Conservation (phyloP, 225 moss, liverwort and hornwort genomes). For the Lunularia cruciata region DNA sequence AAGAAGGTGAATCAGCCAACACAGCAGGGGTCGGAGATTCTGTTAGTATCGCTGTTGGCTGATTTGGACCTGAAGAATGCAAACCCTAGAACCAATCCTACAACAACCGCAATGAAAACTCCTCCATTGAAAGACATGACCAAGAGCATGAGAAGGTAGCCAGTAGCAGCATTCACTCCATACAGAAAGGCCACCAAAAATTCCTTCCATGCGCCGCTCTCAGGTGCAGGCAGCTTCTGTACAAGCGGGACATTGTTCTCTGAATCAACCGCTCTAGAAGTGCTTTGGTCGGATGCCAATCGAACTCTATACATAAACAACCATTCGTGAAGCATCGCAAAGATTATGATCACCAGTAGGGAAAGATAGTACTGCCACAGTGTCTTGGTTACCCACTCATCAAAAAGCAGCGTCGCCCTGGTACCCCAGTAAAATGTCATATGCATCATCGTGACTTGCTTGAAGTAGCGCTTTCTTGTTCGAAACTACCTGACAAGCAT, state of each 20-base stretch:
- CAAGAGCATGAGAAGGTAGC: conserved; percentile 63
- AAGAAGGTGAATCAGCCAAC: conserved; percentile 14
- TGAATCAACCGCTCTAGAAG: conserved; percentile 7
- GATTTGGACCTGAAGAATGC: conserved; percentile 37
- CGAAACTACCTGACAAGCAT: not conserved
- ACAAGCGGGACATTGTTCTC: conserved; percentile 37
- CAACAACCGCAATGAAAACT: conserved; percentile 51
- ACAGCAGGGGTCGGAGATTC: conserved; percentile 34
- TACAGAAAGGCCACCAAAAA: conserved; percentile 39
- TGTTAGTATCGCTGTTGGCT: conserved; percentile 16
- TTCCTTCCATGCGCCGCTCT: conserved; percentile 6
- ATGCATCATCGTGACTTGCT: conserved; percentile 74
- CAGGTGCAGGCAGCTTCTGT: conserved; percentile 21
- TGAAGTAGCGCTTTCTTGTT: not conserved
- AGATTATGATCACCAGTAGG: conserved; percentile 55
- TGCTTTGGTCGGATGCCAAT: conserved; percentile 6
- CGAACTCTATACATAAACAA: conserved; percentile 45
- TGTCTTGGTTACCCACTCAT: conserved; percentile 66
- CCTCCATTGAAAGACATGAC: conserved; percentile 70
- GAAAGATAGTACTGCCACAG: conserved; percentile 55
- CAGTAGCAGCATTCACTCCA: conserved; percentile 47
- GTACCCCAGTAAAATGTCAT: conserved; percentile 95
- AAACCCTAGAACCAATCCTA: conserved; percentile 49
- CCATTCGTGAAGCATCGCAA: conserved; percentile 65
- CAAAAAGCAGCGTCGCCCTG: conserved; percentile 69